phyloP scores from a whole-genome alignment of 345 rosid genomes.

The Streptanthus diversifolius region DNA sequence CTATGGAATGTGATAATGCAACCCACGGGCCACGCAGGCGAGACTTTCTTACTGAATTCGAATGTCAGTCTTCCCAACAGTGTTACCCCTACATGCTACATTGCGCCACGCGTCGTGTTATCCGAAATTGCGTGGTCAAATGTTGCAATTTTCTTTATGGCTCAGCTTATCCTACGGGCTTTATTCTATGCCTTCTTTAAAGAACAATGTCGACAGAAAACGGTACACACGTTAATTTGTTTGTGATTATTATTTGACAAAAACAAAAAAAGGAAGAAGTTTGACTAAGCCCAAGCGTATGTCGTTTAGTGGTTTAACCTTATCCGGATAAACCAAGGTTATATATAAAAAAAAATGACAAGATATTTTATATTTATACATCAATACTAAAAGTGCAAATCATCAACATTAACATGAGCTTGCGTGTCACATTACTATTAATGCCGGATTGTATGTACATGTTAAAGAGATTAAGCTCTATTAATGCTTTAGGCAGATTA shows the following conservation, averaged over 20 bases:
- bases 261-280: too few species aligned
- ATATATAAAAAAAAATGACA: too few species aligned
- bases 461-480: background rate
- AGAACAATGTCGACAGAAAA: background rate
- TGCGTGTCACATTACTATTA: background rate
- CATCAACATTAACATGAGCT: background rate
- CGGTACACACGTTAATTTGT: slow-evolving; percentile 1
- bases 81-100: slow-evolving; percentile 7
- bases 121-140: background rate
- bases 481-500: too few species aligned
- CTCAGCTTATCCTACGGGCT: background rate
- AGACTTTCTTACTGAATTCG: slow-evolving; percentile 1
- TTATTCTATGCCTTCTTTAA: background rate
- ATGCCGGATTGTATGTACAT: background rate
- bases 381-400: background rate
- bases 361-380: background rate
- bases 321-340: too few species aligned
- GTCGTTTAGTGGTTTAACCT: too few species aligned
- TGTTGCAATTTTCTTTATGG: background rate
- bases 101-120: background rate
- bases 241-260: too few species aligned
- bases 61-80: slow-evolving; percentile 1
- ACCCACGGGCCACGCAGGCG: background rate
- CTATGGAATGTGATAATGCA: background rate
- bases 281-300: too few species aligned